These are phyloP conservation scores for button mushroom (Agaricus bisporus) DNA, from an alignment of 768 basidiomycete genomes.

Conservation along the genomic window DNA sequence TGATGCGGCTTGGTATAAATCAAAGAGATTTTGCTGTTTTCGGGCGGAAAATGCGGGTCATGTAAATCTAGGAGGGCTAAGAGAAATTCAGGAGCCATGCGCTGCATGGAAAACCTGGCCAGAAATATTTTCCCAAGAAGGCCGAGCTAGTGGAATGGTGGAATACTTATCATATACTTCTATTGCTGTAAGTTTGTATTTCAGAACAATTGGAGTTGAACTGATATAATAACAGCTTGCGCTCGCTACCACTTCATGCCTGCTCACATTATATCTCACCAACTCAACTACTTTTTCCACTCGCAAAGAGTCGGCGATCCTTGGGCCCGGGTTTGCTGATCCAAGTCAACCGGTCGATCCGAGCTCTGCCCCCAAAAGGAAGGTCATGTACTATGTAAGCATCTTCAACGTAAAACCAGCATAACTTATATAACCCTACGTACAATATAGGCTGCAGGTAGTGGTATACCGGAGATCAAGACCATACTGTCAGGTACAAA, in stretches of 20 bases:
- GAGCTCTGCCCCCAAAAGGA: conserved; percentile 39
- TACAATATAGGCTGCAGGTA: conserved; percentile 71
- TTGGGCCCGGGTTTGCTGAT: conserved; percentile 33
- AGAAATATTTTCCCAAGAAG: conserved; percentile 34
- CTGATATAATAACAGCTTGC: conserved; percentile 40
- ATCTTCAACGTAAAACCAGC: not conserved
- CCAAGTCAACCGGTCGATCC: conserved; percentile 16
- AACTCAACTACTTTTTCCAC: conserved; percentile 85
- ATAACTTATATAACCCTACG: conserved; percentile 5
- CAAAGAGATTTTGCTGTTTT: conserved; percentile 81
- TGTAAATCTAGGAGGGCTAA: not conserved
- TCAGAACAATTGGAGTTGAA: not conserved
- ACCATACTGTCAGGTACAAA: conserved; percentile 78
- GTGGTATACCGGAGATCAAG: conserved; percentile 96
- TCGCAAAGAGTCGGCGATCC: conserved; percentile 80
- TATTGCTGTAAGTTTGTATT: conserved; percentile 61
- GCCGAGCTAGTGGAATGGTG: conserved; percentile 34
- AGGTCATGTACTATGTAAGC: conserved; percentile 79
- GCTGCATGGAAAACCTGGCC: conserved; percentile 75
- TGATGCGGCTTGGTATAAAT: conserved; percentile 56
- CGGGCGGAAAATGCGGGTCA: conserved; percentile 17
- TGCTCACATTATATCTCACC: conserved; percentile 84
- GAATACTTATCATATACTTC: conserved; percentile 66
- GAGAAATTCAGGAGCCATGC: conserved; percentile 38
- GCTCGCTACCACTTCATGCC: conserved; percentile 65